These are phyloP conservation scores for Coemansia sp. DNA, from an alignment of 192 early-diverging fungal species.

Conservation along the genomic window DNA sequence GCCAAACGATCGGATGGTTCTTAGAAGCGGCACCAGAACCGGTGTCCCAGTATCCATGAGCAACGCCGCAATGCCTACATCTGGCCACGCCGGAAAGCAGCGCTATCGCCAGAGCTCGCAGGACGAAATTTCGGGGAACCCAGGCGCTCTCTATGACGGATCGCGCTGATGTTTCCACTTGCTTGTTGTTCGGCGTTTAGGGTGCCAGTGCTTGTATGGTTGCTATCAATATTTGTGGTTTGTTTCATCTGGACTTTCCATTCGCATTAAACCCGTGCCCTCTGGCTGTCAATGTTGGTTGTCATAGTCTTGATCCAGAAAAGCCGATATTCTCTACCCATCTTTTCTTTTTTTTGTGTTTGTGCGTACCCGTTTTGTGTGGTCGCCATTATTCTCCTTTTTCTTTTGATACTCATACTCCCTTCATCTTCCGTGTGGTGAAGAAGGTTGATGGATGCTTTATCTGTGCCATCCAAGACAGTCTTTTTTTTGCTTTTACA, in stretches of 20 bases:
- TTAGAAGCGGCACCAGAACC: conserved; percentile 48
- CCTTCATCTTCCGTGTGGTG: background rate
- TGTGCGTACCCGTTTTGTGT: background rate
- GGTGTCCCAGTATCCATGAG: conserved; percentile 19
- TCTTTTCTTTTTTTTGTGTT: conserved; percentile 8
- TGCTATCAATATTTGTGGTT: too few species aligned
- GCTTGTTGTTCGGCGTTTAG: too few species aligned
- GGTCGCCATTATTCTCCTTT: conserved; percentile 6
- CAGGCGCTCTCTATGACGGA: conserved; percentile 30
- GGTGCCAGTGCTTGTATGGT: too few species aligned
- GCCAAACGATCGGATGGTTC: conserved; percentile 44
- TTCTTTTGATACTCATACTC: conserved; percentile 9
- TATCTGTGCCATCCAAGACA: background rate
- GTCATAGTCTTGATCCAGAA: background rate
- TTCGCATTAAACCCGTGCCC: background rate
- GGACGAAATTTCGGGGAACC: conserved; percentile 30
- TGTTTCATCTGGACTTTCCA: background rate
- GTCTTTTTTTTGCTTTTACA: conserved; percentile 9
- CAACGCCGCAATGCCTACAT: conserved; percentile 10
- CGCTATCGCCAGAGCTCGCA: conserved; percentile 45
- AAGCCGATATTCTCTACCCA: conserved; percentile 1
- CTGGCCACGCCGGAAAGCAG: conserved; percentile 23
- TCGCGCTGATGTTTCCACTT: conserved; percentile 15
- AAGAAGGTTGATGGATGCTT: background rate
- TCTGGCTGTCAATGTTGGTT: background rate